Base-by-base conservation (phyloP, 768 basidiomycete genomes). In the Amanita phalloides region DNA sequence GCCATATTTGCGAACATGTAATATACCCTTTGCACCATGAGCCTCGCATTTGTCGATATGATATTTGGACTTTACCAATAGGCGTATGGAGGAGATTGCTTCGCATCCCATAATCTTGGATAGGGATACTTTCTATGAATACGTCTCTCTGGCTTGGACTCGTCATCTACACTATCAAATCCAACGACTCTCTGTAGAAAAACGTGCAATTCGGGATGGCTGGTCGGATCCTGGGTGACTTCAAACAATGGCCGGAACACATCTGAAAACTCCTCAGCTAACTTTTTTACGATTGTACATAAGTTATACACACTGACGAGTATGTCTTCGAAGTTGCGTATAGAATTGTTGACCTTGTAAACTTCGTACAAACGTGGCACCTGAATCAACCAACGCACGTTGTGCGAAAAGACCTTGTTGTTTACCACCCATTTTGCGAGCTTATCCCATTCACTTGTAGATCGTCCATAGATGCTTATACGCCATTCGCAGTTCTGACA, bases 101-200 rank as follows among this genome's bases (percentile, higher is more conserved):
- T 72, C 0, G 87, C 82, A 64, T 93, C 78, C 96, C 96, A 99
- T 37, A 90, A 70, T 37, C 79, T 76, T 2, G 96, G 94, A 56
- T 86, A 90, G 0, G 94, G 94, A 71, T 89, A 96, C 64, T 96
- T 98, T 61, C 84, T 86, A 62, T 96, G 87, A 42, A 96, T 82
- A 25, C 96, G 74, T 51, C 92, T 73, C 66, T 99, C 96, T 0
- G 81, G 73, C 68, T 97, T 98, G 2, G 90, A 93, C 68, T 99
- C 96, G 60, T 99, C 96, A 58, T 99, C 96, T 20, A 99, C 96
- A n/a, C 86, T 93, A 60, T 98, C 96, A 61, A 99, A 96, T 4
- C 96, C 96, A 48, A 98, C 67, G 5, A 98, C 93, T 4, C 96
- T 84, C 66, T 96, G 93, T 32, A 99, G 70, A 71, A 99, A 94